These are phyloP conservation scores for Sclerotinia borealis DNA, from an alignment of 2,329 filamentous ascomycete genomes.

Conservation along the genomic window DNA sequence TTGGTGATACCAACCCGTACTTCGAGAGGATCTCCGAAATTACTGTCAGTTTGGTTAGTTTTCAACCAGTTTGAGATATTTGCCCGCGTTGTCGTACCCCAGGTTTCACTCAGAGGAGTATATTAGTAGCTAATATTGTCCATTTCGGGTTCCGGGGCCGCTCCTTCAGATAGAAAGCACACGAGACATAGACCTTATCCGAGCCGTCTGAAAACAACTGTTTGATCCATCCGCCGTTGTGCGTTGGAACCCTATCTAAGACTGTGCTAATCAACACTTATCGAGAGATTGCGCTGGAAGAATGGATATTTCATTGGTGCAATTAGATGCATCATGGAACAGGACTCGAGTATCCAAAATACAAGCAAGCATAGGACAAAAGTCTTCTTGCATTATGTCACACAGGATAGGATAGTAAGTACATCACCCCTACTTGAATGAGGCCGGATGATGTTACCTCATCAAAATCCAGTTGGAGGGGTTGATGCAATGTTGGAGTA, in stretches of 20 bases:
- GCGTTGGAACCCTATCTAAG: neutral
- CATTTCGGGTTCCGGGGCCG: neutral
- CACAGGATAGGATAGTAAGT: neutral
- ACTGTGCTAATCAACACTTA: neutral
- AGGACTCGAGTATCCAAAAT: neutral
- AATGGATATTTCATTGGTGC: neutral
- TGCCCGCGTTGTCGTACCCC: slow-evolving; percentile 2
- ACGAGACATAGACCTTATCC: neutral
- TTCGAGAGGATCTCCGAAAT: neutral
- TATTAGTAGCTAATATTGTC: neutral
- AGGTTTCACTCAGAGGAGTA: neutral
- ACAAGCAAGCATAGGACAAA: neutral
- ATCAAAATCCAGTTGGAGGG: neutral
- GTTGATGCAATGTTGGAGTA: neutral
- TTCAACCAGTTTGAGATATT: neutral
- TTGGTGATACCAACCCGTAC: neutral
- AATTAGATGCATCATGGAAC: neutral
- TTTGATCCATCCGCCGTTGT: neutral
- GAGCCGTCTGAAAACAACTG: neutral
- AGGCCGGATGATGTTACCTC: neutral
- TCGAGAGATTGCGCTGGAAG: neutral
- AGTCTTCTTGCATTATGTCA: neutral
- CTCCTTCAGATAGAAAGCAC: neutral
- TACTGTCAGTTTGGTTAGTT: neutral
- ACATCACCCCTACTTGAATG: neutral